These are phyloP conservation scores for Calonectria pseudoturangicola DNA, from an alignment of 2,329 filamentous ascomycete genomes.

Conservation along the genomic window DNA sequence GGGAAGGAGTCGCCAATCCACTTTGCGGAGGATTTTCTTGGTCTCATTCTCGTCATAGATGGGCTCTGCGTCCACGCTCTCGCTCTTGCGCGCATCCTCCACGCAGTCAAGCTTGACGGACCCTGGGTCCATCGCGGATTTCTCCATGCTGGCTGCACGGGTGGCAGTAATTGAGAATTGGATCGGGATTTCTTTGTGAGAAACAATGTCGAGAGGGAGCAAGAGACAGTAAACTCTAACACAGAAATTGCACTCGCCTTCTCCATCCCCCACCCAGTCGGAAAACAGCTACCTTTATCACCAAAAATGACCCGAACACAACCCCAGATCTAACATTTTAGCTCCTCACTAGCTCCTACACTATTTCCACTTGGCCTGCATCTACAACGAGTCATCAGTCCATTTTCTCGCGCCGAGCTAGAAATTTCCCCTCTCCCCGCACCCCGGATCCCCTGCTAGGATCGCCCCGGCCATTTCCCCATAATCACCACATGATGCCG, in stretches of 20 bases:
- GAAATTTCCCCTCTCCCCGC: slow-evolving; percentile 7
- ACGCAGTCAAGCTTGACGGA: slow-evolving; percentile 14
- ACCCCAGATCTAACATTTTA: background rate
- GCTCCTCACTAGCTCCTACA: background rate
- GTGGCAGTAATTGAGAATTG: background rate
- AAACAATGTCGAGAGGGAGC: background rate
- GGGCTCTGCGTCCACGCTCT: background rate
- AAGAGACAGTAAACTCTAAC: background rate
- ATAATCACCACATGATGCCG: slow-evolving; percentile 7
- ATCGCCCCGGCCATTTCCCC: slow-evolving; percentile 11
- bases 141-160: slow-evolving; percentile 4
- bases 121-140: background rate
- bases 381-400: slow-evolving; percentile 4
- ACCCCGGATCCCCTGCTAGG: background rate
- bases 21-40: slow-evolving; percentile 18
- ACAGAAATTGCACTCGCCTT: background rate
- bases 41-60: slow-evolving; percentile 1
- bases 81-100: background rate
- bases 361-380: background rate
- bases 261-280: background rate
- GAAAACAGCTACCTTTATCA: background rate
- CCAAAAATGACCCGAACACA: background rate
- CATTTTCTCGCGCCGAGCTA: slow-evolving; percentile 18
- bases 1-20: slow-evolving; percentile 13
- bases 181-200: background rate